Base-by-base conservation (phyloP, 2,329 filamentous ascomycete genomes). In the Paecilomyces formosus region DNA sequence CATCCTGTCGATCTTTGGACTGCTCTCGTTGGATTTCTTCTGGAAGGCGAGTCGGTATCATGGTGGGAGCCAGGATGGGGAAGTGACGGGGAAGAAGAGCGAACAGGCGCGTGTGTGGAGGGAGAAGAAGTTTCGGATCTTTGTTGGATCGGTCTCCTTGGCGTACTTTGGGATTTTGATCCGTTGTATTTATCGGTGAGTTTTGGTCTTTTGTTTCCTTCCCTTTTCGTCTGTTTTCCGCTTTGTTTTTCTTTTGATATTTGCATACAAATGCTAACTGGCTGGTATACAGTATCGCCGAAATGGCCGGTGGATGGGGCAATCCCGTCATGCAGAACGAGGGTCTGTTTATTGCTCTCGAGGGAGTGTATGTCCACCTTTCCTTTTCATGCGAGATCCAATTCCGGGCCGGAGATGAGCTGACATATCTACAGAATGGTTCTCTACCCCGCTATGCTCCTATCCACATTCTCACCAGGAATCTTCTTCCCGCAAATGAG, bases 271-370 rank as follows among this genome's bases (percentile, higher is more conserved):
- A 53, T 21, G 3, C 21, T 31, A 15, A 53, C 31, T 50, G 24
- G 49, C 56, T 9, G 55, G 15, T 39, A 8, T 54, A 26, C n/a
- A 60, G 63, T 65, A 82, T 87, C 56, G 81, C 80, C 1, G 85
- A 87, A 68, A 85, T 87, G 82, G 80, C 81, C 1, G 82, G 82
- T 26, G 85, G 85, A 21, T 88, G 84, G 84, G 82, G 81, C 9
- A 86, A 85, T 71, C 67, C 76, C 15, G 82, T 87, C 67, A 87
- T 87, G 83, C 82, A 84, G 63, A 79, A 86, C 69, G 76, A 87
- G 73, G 73, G 76, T 52, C 81, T 79, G 18, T 87, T 87, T 65
- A 78, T 85, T 60, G 78, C 82, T 12, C 77, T 87, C 45, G 85
- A 87, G 64, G 76, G 78, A 61, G 76, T 78, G 79, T 82, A 66